A percentile compares a stretch with the other conserved stretches of the same genome.
These are phyloP conservation scores for Candida insectorum DNA, from an alignment of 805 yeast genomes.

Conservation along the genomic window DNA sequence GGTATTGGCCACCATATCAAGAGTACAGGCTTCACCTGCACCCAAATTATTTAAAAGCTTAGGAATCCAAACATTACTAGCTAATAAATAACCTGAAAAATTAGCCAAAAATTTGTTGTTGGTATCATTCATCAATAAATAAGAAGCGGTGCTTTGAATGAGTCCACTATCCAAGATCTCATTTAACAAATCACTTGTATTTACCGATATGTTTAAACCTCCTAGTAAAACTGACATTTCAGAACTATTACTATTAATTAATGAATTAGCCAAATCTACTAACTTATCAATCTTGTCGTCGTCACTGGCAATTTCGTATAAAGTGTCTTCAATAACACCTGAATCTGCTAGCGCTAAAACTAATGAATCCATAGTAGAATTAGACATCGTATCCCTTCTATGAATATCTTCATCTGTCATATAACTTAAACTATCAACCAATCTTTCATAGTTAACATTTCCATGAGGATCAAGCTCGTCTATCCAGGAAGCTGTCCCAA, in stretches of 20 bases:
- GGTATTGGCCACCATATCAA: slow-evolving; percentile 27
- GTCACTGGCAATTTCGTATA: slow-evolving; percentile 29
- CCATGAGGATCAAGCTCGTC: slow-evolving; percentile 10
- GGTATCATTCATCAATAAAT: slow-evolving; percentile 26
- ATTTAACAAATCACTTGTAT: slow-evolving; percentile 19
- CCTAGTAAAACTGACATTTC: slow-evolving; percentile 1
- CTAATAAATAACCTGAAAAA: slow-evolving; percentile 23
- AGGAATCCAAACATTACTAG: slow-evolving; percentile 27
- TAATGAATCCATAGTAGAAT: slow-evolving; percentile 8
- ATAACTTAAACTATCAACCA: slow-evolving; percentile 8
- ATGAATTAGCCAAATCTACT: slow-evolving; percentile 16
- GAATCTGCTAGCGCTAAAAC: slow-evolving; percentile 7
- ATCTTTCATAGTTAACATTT: slow-evolving; percentile 6
- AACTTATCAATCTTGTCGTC: slow-evolving; percentile 26
- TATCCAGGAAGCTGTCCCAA: slow-evolving; percentile 8
- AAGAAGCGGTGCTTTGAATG: slow-evolving; percentile 19
- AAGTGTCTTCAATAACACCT: slow-evolving; percentile 15
- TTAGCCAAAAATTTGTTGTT: slow-evolving; percentile 24
- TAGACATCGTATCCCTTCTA: slow-evolving; percentile 6
- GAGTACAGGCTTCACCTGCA: slow-evolving; percentile 24
- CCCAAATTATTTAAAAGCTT: slow-evolving; percentile 30
- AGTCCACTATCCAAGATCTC: slow-evolving; percentile 24
- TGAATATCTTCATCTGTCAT: slow-evolving; percentile 10
- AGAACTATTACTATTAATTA: slow-evolving; percentile 11
- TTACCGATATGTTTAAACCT: slow-evolving; percentile 18